Conservation (phyloP, 495 filamentous ascomycete genomes). For the Neohortaea acidophila region DNA sequence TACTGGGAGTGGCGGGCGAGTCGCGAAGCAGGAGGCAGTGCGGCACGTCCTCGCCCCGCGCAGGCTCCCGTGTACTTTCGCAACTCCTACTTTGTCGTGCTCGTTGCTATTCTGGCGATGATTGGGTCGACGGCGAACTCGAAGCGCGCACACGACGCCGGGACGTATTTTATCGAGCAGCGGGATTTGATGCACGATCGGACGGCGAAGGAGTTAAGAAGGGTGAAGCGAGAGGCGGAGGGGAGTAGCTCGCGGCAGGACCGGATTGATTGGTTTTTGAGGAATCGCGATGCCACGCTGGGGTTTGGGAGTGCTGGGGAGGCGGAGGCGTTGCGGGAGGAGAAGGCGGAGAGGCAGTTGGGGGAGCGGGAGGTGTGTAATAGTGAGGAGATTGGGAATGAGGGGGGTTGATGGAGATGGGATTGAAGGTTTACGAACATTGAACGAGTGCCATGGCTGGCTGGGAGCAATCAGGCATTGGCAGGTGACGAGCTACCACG, state of each 20-base stretch:
- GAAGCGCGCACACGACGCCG: slow-evolving; percentile 44
- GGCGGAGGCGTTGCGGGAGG: slow-evolving; percentile 18
- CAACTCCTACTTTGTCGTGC: slow-evolving; percentile 55
- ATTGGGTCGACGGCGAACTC: slow-evolving; percentile 55
- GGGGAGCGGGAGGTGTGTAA: slow-evolving; percentile 20
- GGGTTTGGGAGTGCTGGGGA: slow-evolving; percentile 11
- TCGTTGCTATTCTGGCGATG: slow-evolving; percentile 50
- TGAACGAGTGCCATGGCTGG: too few relatives aligned
- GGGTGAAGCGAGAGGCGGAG: slow-evolving; percentile 37
- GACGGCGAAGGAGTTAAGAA: slow-evolving; percentile 44
- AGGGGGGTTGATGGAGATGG: not conserved
- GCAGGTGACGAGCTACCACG: too few relatives aligned
- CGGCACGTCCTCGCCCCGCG: slow-evolving; percentile 15
- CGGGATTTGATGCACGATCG: slow-evolving; percentile 45
- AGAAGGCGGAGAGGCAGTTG: slow-evolving; percentile 19
- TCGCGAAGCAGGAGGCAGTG: slow-evolving; percentile 1
- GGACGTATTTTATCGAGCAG: slow-evolving; percentile 42
- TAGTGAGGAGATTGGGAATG: slow-evolving; percentile 12
- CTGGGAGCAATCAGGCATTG: too few relatives aligned
- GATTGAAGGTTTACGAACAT: too few relatives aligned
- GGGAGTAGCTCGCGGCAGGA: slow-evolving; percentile 36
- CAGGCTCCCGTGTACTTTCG: slow-evolving; percentile 52
- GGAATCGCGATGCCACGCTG: slow-evolving; percentile 41
- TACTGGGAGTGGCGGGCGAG: slow-evolving; percentile 39
- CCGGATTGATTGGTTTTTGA: slow-evolving; percentile 57